These are phyloP conservation scores for Tricholoma matsutake DNA, from an alignment of 768 basidiomycete genomes.

Conservation along the genomic window DNA sequence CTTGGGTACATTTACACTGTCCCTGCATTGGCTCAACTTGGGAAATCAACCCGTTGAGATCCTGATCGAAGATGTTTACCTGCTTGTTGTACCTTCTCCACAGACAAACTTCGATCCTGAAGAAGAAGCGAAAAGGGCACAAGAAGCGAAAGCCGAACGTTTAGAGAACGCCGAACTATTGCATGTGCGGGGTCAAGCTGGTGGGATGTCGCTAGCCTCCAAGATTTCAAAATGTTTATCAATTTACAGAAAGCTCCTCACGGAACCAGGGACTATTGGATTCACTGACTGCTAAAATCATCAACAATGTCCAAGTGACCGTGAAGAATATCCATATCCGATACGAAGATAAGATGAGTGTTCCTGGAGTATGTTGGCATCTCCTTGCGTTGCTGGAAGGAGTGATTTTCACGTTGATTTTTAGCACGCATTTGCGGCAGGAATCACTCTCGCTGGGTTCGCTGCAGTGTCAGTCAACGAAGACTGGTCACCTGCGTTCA, in stretches of 20 bases:
- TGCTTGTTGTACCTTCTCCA: slow-evolving; percentile 83
- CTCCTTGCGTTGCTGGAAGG: slow-evolving; percentile 3
- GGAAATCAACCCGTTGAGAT: slow-evolving; percentile 90
- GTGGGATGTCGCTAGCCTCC: slow-evolving; percentile 28
- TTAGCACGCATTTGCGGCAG: slow-evolving; percentile 93
- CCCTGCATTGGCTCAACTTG: slow-evolving; percentile 86
- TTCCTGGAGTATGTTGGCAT: slow-evolving; percentile 70
- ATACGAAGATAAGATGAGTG: slow-evolving; percentile 93
- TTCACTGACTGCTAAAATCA: slow-evolving; percentile 81
- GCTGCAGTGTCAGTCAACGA: slow-evolving; percentile 87
- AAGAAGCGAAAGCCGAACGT: slow-evolving; percentile 86
- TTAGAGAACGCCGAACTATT: slow-evolving; percentile 85
- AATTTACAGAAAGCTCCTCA: slow-evolving; percentile 44
- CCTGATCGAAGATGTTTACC: slow-evolving; percentile 89
- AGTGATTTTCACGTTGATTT: background rate
- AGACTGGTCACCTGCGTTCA: slow-evolving; percentile 87
- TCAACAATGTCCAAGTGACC: slow-evolving; percentile 95
- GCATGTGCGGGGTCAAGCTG: slow-evolving; percentile 59
- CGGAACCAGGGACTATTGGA: slow-evolving; percentile 84
- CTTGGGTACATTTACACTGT: slow-evolving; percentile 82
- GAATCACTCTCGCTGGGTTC: slow-evolving; percentile 84
- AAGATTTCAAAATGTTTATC: slow-evolving; percentile 5
- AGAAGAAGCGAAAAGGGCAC: slow-evolving; percentile 81
- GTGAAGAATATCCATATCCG: slow-evolving; percentile 95
- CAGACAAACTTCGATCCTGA: slow-evolving; percentile 67